Conservation (phyloP, 345 rosid genomes). For the Angophora floribunda region DNA sequence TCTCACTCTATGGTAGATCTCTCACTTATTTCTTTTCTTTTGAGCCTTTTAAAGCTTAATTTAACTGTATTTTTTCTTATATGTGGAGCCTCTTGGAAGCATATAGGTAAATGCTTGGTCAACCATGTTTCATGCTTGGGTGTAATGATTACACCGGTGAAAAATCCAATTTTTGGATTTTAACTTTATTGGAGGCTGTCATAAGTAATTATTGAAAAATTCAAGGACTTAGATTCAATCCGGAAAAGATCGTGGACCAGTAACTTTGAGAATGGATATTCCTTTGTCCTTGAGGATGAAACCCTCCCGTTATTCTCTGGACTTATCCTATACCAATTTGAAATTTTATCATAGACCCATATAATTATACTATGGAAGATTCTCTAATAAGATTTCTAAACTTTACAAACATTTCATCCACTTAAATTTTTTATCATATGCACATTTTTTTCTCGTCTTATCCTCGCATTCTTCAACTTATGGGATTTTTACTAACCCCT, state of each 20-base stretch:
- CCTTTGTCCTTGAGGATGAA: neutral
- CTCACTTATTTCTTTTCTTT: too few species aligned
- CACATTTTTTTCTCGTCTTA: neutral
- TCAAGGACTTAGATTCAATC: neutral
- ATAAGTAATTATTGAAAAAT: neutral
- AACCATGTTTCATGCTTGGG: neutral
- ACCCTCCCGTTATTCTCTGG: neutral
- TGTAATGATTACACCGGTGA: neutral
- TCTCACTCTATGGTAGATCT: too few species aligned
- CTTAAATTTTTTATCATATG: neutral
- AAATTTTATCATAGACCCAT: neutral
- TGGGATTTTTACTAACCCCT: neutral
- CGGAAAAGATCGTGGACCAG: neutral
- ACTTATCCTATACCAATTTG: neutral
- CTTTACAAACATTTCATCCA: neutral
- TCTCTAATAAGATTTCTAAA: neutral
- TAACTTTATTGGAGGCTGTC: neutral
- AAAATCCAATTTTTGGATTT: neutral
- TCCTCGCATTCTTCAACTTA: neutral
- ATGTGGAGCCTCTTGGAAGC: neutral
- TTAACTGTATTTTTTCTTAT: too few species aligned
- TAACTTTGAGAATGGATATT: neutral
- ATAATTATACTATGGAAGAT: neutral
- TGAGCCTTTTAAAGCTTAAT: too few species aligned
- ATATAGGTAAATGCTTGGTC: neutral